Base-by-base conservation (phyloP, 2,329 filamentous ascomycete genomes). In the Neoarthrinium moseri region DNA sequence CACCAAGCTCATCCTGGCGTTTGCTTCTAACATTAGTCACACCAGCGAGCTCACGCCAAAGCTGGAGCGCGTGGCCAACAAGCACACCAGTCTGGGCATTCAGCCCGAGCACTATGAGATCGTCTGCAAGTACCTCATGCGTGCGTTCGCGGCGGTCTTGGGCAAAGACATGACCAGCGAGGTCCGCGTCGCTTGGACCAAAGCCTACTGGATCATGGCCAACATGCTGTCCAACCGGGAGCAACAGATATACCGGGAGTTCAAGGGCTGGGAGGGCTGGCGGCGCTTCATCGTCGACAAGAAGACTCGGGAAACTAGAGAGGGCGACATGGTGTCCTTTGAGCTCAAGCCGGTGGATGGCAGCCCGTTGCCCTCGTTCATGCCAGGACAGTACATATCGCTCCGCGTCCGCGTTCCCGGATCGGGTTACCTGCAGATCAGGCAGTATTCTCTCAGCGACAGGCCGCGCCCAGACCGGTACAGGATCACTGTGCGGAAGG, bases 371-470 rank as follows among this genome's bases (percentile, higher is more conserved):
- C 85, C 86, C 0, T 35, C 59, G 0, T 91, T 80, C 70, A 71
- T 77, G 47, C 85, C 87, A 0, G 87, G 87, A 27, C 86, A 91
- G 65, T 91, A 89, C 59, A 75, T 88, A 49, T 86, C 83, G 0
- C 66, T 89, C 37, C 76, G 77, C 40, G 63, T 84, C 6, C 70
- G 75, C 40, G 74, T 87, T 0, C 77, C 80, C 1, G 68, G 71
- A 0, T 69, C 78, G 51, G 77, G 78, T 20, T 78, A 81, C 59
- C 66, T 73, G 52, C 87, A 91, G 64, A 75, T 81, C 15, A 73
- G 86, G 24, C 87, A 90, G 64, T 91, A 89, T 67, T 87, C 84
- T 21, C 73, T 91, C 50, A 86, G 80, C 56, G 84, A 89, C 52
- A 73, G 78, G 40, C 84, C 83, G 2, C 70, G 71, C 2, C 67